Evolutionary conservation across 2,329 filamentous ascomycete genomes (phyloP).

Genomic region (Calonectria pteridis): DNA sequence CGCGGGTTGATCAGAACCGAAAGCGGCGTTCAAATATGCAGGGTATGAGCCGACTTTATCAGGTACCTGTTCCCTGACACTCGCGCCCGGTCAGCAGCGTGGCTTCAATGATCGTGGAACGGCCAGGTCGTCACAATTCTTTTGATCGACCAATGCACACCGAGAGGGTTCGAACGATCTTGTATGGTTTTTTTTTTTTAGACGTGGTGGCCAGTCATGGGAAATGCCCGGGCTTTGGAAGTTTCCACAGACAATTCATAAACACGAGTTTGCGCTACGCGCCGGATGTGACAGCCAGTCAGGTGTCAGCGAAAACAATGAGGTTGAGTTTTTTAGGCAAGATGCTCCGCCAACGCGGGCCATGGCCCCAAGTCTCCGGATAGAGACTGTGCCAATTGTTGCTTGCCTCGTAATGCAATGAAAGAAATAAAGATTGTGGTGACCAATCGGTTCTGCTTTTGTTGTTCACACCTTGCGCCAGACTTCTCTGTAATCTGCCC

Average conservation of each 20-base stretch:
- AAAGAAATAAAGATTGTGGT: neutral
- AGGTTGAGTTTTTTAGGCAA: neutral
- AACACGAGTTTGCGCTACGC: constrained; percentile 11
- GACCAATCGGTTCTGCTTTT: constrained; percentile 15
- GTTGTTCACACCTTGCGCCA: constrained; percentile 58
- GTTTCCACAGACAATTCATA: constrained; percentile 9
- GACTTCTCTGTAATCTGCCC: constrained; percentile 68
- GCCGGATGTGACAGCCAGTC: neutral
- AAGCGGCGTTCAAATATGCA: constrained; percentile 8
- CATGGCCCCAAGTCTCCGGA: neutral
- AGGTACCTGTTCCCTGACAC: constrained; percentile 11
- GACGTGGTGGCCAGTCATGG: neutral
- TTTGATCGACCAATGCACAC: neutral
- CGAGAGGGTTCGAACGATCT: neutral
- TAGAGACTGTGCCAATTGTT: neutral
- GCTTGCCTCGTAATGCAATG: constrained; percentile 10
- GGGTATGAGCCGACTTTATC: constrained; percentile 14
- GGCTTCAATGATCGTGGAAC: constrained; percentile 8
- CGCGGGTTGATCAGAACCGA: constrained; percentile 18
- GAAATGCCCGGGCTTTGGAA: neutral
- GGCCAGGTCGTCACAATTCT: constrained; percentile 17
- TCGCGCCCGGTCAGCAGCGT: constrained; percentile 15
- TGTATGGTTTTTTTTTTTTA: neutral
- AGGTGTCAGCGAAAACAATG: neutral
- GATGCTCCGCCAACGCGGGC: neutral